Percentiles rank a stretch among this genome's conserved stretches.
phyloP scores from a whole-genome alignment of 2,329 filamentous ascomycete species.

The Fusarium mexicanum region DNA sequence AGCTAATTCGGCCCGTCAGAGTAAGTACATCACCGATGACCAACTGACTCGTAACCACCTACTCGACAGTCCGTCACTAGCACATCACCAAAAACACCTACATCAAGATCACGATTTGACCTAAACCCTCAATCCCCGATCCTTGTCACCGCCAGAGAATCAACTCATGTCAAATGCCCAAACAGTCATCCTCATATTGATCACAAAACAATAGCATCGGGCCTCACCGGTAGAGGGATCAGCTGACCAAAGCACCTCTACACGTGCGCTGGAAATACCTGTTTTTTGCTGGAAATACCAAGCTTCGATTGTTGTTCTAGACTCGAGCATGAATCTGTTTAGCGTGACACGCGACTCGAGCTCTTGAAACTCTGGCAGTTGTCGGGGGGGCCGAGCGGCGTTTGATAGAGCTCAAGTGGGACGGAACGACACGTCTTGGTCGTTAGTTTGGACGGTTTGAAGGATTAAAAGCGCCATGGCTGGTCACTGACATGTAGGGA shows the following conservation, averaged over 20 bases:
- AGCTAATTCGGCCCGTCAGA: background rate
- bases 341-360: constrained; percentile 25
- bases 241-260: background rate
- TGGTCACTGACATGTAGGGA: background rate
- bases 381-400: constrained; percentile 17
- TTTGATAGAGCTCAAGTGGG: constrained; percentile 10
- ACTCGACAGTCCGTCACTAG: background rate
- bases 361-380: constrained; percentile 10
- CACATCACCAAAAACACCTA: background rate
- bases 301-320: background rate
- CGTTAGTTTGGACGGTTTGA: background rate
- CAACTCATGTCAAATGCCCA: background rate
- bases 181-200: background rate
- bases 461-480: background rate
- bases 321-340: constrained; percentile 1
- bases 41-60: constrained; percentile 5
- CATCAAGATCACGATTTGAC: background rate
- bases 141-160: constrained; percentile 10
- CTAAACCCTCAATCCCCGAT: background rate
- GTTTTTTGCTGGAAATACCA: background rate
- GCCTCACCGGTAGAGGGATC: constrained; percentile 14
- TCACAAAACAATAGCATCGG: background rate
- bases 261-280: constrained; percentile 11
- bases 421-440: background rate
- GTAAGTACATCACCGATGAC: background rate